Evolutionary conservation across 2,329 filamentous ascomycete genomes (phyloP).

Genomic region (Malbranchea cinnamomea): DNA sequence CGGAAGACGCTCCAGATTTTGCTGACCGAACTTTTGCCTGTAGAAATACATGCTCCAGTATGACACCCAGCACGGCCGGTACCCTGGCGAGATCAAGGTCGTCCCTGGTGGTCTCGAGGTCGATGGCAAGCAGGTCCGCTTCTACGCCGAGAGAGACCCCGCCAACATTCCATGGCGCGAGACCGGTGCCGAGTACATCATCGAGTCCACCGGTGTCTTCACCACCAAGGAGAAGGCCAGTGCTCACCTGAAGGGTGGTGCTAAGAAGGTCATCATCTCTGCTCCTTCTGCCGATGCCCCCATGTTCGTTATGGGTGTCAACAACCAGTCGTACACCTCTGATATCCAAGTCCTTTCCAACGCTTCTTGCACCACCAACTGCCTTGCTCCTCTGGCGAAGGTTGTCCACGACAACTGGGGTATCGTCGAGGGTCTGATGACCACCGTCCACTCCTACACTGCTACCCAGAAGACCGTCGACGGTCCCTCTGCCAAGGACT

Average conservation of each 20-base stretch:
- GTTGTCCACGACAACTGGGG: slow-evolving; percentile 97
- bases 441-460: slow-evolving; percentile 98
- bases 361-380: slow-evolving; percentile 99
- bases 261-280: slow-evolving; percentile 84
- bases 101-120: slow-evolving; percentile 60
- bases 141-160: slow-evolving; percentile 89
- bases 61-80: slow-evolving; percentile 89
- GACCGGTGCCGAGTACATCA: slow-evolving; percentile 79
- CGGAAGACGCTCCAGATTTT: slow-evolving; percentile 3
- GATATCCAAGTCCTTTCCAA: slow-evolving; percentile 93
- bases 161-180: slow-evolving; percentile 78
- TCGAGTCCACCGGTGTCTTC: slow-evolving; percentile 98
- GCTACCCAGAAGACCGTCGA: slow-evolving; percentile 99
- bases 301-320: slow-evolving; percentile 99
- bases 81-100: slow-evolving; percentile 80
- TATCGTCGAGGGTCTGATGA: slow-evolving; percentile 98
- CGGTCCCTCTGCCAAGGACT: slow-evolving; percentile 95
- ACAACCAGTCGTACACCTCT: slow-evolving; percentile 84
- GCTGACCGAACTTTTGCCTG: slow-evolving; percentile 4
- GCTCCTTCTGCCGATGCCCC: slow-evolving; percentile 58
- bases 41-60: slow-evolving; percentile 99
- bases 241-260: slow-evolving; percentile 87
- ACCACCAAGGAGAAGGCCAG: slow-evolving; percentile 94
- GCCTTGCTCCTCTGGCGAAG: slow-evolving; percentile 97
- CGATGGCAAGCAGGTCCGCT: slow-evolving; percentile 89